Evolutionary conservation across 1,284 basidiomycete genomes (phyloP), one percentile per base, ranked within the genome.

Genomic region (Naganishia liquefaciens): DNA sequence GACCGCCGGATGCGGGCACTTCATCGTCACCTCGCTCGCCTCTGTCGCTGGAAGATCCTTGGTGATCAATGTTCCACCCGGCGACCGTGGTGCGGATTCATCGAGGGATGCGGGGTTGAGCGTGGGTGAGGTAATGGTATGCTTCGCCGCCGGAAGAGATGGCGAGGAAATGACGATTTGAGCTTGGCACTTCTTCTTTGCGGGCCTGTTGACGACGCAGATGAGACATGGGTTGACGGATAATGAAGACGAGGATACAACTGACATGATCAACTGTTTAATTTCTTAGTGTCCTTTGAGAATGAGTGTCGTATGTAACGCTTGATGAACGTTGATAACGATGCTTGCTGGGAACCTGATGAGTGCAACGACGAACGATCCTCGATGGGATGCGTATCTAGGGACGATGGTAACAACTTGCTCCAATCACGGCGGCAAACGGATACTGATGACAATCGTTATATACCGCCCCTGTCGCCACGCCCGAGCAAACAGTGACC

Each of bases 181-280:
- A 72, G 72, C 77, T 67, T 76, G 75, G 65, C 77, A 79, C 52
- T 77, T 73, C 67, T 76, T 77, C 75, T 79, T 79, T 71, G 75
- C 77, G 33, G 77, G 76, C 77, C 77, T 79, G 72, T 28, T 43
- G 30, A 50, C 30, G 43, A 25, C 28, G 3, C 28, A 28, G 39
- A n/a, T 54, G 40, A 42, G 25, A 15, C 19, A 21, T 15, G 7
- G 39, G 44, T 28, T 19, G 21, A 15, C n/a, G 19, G 40, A 10
- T n/a, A n/a, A n/a, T n/a, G n/a, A 51, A 43, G n/a, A 7, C 30
- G 30, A 28, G 21, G 6, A 47, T 5, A 5, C 3, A 1, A 46
- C 54, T 21, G 33, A 57, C 54, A 57, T 57, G 2, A 15, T 57
- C 43, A 17, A 27, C 1, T 55, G 23, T 6, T 55, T 19, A 27